Evolutionary conservation across 768 basidiomycete species (phyloP).

Genomic region (Suillus occidentalis): DNA sequence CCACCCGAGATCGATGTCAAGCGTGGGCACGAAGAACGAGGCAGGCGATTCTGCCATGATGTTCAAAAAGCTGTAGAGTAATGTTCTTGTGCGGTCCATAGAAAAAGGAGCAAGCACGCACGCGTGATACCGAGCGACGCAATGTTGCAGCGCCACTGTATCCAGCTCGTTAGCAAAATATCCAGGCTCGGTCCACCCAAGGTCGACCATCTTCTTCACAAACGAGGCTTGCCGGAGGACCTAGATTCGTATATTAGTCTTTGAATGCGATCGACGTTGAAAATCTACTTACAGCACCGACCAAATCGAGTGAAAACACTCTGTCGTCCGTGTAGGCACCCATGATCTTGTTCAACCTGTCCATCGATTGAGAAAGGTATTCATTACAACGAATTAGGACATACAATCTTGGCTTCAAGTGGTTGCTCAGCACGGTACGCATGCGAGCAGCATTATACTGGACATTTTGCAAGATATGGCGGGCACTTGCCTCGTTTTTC

Average conservation of each 20-base stretch:
- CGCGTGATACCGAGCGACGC: constrained; percentile 60
- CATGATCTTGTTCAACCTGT: constrained; percentile 39
- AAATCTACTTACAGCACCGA: constrained; percentile 45
- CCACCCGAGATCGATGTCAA: constrained; percentile 74
- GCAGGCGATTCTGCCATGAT: constrained; percentile 46
- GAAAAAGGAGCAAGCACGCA: constrained; percentile 22
- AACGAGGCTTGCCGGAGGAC: constrained; percentile 58
- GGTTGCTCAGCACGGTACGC: not conserved
- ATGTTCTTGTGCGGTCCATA: not conserved
- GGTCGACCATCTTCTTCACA: constrained; percentile 50
- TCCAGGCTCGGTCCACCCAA: constrained; percentile 47
- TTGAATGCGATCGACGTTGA: not conserved
- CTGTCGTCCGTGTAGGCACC: constrained; percentile 50
- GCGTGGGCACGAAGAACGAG: constrained; percentile 53
- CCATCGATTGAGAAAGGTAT: not conserved
- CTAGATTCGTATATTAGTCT: constrained; percentile 23
- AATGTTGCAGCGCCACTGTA: constrained; percentile 45
- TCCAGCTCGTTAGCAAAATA: constrained; percentile 41
- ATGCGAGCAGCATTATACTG: constrained; percentile 14
- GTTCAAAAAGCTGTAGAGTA: constrained; percentile 45
- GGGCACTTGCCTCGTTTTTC: not conserved
- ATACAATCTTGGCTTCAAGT: constrained; percentile 24
- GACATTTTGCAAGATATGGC: constrained; percentile 4
- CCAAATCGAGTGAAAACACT: constrained; percentile 54
- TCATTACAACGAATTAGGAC: not conserved